phyloP scores from a whole-genome alignment of 192 early-diverging fungal genomes.

The Helicostylum pulchrum region DNA sequence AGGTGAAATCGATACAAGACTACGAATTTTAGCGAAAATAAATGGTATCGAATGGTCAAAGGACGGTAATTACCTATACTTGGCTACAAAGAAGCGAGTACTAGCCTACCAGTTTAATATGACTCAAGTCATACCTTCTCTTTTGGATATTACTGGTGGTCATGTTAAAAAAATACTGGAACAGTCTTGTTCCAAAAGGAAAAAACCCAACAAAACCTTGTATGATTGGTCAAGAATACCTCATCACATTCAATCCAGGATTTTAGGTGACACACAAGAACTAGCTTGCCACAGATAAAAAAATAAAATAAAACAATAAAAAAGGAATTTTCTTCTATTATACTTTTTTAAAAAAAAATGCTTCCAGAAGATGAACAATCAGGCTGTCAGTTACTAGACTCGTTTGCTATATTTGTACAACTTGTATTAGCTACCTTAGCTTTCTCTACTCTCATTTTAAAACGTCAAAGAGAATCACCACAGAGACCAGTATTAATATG shows the following conservation, averaged over 20 bases:
- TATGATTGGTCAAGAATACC: no score
- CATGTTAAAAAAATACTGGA: conserved; percentile 9
- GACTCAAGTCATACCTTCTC: background rate
- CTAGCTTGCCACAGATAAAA: no score
- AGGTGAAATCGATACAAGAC: conserved; percentile 33
- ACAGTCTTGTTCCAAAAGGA: no score
- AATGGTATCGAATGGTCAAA: conserved; percentile 44
- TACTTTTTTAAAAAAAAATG: conserved; percentile 8
- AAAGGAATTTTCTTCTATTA: background rate
- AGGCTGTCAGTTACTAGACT: conserved; percentile 53
- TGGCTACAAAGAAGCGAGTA: conserved; percentile 42
- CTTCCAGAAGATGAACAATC: conserved; percentile 13
- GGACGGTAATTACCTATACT: conserved; percentile 41
- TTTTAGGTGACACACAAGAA: no score
- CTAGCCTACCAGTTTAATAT: conserved; percentile 37
- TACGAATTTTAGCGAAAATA: conserved; percentile 44
- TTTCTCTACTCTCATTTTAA: conserved; percentile 73
- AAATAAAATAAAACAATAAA: background rate
- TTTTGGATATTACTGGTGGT: conserved; percentile 9
- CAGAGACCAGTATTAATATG: conserved; percentile 66
- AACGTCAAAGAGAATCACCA: conserved; percentile 67
- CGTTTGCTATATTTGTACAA: conserved; percentile 72
- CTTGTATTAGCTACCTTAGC: conserved; percentile 61
- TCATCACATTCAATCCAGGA: no score
- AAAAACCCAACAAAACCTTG: no score